These are phyloP conservation scores for Penicillium psychrosexuale DNA, from an alignment of 2,329 filamentous ascomycete genomes.

Conservation along the genomic window DNA sequence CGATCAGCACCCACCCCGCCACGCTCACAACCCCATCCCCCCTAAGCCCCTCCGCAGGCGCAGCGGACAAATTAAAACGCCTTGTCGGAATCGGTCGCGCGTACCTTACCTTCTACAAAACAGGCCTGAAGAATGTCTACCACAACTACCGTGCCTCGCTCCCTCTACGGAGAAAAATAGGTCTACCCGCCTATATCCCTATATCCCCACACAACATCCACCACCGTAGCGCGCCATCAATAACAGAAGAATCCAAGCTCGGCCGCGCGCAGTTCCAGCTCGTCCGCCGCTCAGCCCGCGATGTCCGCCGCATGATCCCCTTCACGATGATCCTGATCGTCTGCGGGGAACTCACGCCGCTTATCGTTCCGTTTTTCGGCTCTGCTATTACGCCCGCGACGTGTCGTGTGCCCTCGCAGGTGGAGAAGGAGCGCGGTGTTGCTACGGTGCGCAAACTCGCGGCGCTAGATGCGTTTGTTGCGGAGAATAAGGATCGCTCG, in stretches of 20 bases:
- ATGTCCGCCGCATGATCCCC: slow-evolving; percentile 71
- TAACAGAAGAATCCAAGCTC: slow-evolving; percentile 27
- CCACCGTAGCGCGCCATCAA: slow-evolving; percentile 7
- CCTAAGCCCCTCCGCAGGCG: slow-evolving; percentile 41
- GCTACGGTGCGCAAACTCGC: slow-evolving; percentile 46
- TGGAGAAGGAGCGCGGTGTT: slow-evolving; percentile 54
- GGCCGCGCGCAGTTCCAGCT: slow-evolving; percentile 71
- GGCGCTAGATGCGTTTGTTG: slow-evolving; percentile 26
- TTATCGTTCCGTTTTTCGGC: slow-evolving; percentile 69
- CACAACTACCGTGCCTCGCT: slow-evolving; percentile 54
- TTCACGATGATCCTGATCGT: slow-evolving; percentile 74
- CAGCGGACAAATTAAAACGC: slow-evolving; percentile 36
- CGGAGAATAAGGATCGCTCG: slow-evolving; percentile 14
- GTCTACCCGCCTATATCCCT: slow-evolving; percentile 35
- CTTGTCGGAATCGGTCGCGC: slow-evolving; percentile 61
- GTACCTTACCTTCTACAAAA: slow-evolving; percentile 84
- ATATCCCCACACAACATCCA: slow-evolving; percentile 25
- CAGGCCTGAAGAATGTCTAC: slow-evolving; percentile 71
- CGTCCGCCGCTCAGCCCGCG: slow-evolving; percentile 63
- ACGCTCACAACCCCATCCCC: slow-evolving; percentile 62
- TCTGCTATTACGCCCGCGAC: slow-evolving; percentile 71
- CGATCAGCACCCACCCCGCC: slow-evolving; percentile 68
- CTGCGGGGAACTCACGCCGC: slow-evolving; percentile 81
- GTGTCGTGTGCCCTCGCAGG: slow-evolving; percentile 77
- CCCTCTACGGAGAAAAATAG: slow-evolving; percentile 30